Evolutionary conservation across 805 yeast genomes (phyloP), one percentile per base, ranked within the genome.

Genomic region (Wickerhamomyces rabaulensis): DNA sequence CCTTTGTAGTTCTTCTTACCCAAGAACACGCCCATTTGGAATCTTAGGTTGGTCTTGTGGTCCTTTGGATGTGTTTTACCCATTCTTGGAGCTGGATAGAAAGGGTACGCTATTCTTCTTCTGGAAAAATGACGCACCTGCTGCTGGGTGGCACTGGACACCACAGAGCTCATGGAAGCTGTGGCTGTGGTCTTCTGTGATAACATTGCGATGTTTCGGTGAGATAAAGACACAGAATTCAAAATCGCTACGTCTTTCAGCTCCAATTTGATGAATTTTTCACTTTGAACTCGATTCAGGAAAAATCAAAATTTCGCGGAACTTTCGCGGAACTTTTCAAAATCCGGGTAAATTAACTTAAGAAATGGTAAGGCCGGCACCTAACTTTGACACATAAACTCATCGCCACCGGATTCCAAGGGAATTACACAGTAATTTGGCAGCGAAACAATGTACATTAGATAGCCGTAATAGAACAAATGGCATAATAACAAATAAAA

Each of bases 1-100:
- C 96, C 96, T 64, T 84, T 83, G 67, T 79, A 79, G 66, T 88
- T 89, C 63, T 74, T 79, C 35, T 92, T 92, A 3, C 97, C 97
- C 47, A 90, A 69, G 68, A 88, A 90, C 53, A 75, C 79, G 54
- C 80, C 78, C 77, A 89, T 70, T 36, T 80, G 79, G 62, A 78
- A 73, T 57, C 78, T 78, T 61, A 84, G 72, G 48, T 76, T 78
- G 9, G 86, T 74, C 43, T 71, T 74, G 51, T 70, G 74, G 42
- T 58, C 58, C 49, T 67, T 65, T 49, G 70, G 70, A 57, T 63
- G 69, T 52, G 63, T 64, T 56, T 65, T 66, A n/a, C 67, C 65
- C 50, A 68, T 55, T 49, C 69, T 69, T 45, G 71, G 67, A 48
- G 68, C 70, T n/a, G 74, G 73, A 53, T 76, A 78, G 39, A 64